Percentiles rank a stretch among this genome's conserved stretches.
phyloP scores from a whole-genome alignment of 805 yeast species.

The Spathaspora hagerdaliae region DNA sequence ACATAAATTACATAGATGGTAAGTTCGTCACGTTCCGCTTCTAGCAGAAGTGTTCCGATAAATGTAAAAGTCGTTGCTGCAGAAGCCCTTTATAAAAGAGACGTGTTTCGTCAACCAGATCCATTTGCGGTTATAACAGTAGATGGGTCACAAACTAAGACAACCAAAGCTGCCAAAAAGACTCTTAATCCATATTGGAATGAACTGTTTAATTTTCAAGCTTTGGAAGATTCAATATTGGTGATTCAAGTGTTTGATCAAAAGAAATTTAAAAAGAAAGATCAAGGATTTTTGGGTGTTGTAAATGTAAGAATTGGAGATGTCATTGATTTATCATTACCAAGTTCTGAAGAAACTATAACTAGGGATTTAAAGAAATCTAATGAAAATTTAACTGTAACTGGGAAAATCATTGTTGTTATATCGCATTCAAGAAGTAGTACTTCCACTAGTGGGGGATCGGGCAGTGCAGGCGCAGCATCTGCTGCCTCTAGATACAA shows the following conservation, averaged over 20 bases:
- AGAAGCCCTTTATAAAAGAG: conserved; percentile 91
- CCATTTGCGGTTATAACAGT: conserved; percentile 97
- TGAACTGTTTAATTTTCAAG: conserved; percentile 75
- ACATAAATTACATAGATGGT: not conserved
- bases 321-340: conserved; percentile 63
- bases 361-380: conserved; percentile 90
- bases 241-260: conserved; percentile 96
- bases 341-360: conserved; percentile 69
- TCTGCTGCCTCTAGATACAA: conserved; percentile 9
- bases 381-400: conserved; percentile 87
- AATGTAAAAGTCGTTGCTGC: conserved; percentile 87
- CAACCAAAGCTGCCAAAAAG: conserved; percentile 89
- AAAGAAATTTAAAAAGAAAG: conserved; percentile 95
- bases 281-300: conserved; percentile 97
- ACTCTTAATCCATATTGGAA: conserved; percentile 98
- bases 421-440: conserved; percentile 42
- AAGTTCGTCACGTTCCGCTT: not conserved
- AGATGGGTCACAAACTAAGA: conserved; percentile 95
- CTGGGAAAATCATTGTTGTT: conserved; percentile 84
- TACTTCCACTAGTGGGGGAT: conserved; percentile 13
- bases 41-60: conserved; percentile 23
- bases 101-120: conserved; percentile 92
- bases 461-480: conserved; percentile 7
- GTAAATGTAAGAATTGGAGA: conserved; percentile 89
- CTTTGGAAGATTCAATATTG: conserved; percentile 77